phyloP scores from a whole-genome alignment of 2,329 filamentous ascomycete genomes.

The Talaromyces rugulosus region DNA sequence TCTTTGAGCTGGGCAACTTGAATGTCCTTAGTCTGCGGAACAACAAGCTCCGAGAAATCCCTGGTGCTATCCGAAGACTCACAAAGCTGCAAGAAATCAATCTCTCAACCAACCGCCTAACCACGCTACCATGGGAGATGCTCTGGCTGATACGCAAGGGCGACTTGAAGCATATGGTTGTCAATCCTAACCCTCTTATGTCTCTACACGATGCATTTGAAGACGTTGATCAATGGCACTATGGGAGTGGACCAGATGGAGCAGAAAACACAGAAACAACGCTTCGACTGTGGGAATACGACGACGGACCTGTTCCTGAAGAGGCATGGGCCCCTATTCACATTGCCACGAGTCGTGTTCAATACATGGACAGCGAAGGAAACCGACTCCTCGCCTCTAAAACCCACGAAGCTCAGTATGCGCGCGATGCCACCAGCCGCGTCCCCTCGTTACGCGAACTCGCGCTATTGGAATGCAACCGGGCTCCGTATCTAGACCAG shows the following conservation, averaged over 20 bases:
- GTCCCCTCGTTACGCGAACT: conserved; percentile 42
- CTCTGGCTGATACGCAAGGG: conserved; percentile 36
- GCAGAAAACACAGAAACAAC: background rate
- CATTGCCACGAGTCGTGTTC: conserved; percentile 31
- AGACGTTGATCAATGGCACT: conserved; percentile 30
- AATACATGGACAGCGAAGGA: conserved; percentile 33
- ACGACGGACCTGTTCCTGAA: conserved; percentile 22
- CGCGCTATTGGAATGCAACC: conserved; percentile 35
- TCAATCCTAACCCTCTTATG: conserved; percentile 38
- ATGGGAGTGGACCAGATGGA: conserved; percentile 4
- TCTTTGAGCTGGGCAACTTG: conserved; percentile 40
- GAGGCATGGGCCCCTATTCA: conserved; percentile 34
- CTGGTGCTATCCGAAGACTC: conserved; percentile 37
- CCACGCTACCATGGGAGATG: conserved; percentile 43
- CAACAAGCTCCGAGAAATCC: conserved; percentile 41
- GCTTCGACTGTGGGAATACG: conserved; percentile 20
- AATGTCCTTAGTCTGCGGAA: conserved; percentile 43
- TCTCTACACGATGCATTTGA: conserved; percentile 23
- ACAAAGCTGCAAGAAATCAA: conserved; percentile 43
- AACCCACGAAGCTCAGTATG: conserved; percentile 3
- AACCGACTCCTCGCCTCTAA: conserved; percentile 15
- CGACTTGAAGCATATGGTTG: conserved; percentile 34
- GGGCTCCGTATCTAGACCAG: conserved; percentile 32
- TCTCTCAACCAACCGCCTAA: conserved; percentile 40
- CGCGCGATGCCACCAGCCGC: conserved; percentile 11